These are phyloP conservation scores for Fomitopsis schrenkii DNA, from an alignment of 1,284 basidiomycete species.

Conservation along the genomic window DNA sequence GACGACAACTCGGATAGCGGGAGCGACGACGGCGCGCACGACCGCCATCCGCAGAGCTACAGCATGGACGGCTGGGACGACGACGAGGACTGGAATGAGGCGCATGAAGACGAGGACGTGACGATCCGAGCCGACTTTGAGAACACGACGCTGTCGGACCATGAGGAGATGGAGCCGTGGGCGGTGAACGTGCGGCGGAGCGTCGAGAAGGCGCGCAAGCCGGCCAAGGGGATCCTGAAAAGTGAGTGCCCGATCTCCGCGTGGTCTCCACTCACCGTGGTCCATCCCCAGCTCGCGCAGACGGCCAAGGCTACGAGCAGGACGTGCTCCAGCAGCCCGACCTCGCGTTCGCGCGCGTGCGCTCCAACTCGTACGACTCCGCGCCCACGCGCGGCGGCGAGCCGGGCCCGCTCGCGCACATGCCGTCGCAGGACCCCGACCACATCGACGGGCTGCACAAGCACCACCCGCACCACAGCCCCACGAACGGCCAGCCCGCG, in stretches of 20 bases:
- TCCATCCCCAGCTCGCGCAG: conserved; percentile 33
- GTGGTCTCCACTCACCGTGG: conserved; percentile 20
- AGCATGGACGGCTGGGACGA: conserved; percentile 65
- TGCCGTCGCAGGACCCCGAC: conserved; percentile 78
- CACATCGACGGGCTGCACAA: conserved; percentile 82
- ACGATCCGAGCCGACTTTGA: conserved; percentile 62
- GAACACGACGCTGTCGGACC: conserved; percentile 43
- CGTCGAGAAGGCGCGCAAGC: conserved; percentile 58
- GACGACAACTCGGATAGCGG: conserved; percentile 57
- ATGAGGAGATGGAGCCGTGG: conserved; percentile 66
- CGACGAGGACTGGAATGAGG: conserved; percentile 58
- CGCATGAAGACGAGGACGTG: conserved; percentile 73
- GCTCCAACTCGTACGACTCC: conserved; percentile 80
- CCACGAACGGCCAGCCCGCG: conserved; percentile 21
- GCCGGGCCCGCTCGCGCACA: conserved; percentile 70
- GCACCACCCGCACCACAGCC: conserved; percentile 51
- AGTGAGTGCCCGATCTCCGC: conserved; percentile 44
- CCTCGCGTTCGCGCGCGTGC: conserved; percentile 46
- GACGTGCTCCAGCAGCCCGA: conserved; percentile 45
- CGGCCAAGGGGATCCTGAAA: conserved; percentile 88
- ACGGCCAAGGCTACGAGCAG: conserved; percentile 63
- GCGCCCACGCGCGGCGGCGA: conserved; percentile 47
- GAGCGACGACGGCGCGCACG: conserved; percentile 43
- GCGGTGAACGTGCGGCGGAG: conserved; percentile 65
- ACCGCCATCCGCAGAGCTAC: conserved; percentile 35